These are phyloP conservation scores for Phialophora verrucosa DNA, from an alignment of 2,329 filamentous ascomycete genomes.

Conservation along the genomic window DNA sequence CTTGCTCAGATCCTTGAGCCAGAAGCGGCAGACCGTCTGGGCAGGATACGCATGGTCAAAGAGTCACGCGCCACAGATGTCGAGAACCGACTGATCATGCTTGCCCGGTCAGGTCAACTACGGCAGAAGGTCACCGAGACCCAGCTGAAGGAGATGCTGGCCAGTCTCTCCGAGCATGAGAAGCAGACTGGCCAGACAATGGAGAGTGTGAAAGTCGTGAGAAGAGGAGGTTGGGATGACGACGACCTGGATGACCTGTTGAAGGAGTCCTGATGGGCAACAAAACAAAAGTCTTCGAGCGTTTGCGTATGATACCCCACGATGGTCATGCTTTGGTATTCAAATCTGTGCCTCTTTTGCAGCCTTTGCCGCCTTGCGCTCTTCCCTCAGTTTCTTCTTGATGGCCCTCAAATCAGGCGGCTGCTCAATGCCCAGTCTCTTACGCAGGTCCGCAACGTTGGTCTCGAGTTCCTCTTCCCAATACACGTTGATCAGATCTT, in stretches of 20 bases:
- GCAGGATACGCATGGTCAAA: constrained; percentile 94
- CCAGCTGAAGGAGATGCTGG: constrained; percentile 89
- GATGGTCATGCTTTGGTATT: constrained; percentile 10
- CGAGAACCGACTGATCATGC: constrained; percentile 89
- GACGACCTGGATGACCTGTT: constrained; percentile 60
- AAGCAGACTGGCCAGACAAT: constrained; percentile 65
- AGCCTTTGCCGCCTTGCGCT: constrained; percentile 67
- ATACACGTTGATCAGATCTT: constrained; percentile 92
- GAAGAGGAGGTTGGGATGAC: constrained; percentile 85
- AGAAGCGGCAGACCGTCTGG: constrained; percentile 88
- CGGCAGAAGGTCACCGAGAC: constrained; percentile 86
- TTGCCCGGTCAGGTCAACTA: constrained; percentile 86
- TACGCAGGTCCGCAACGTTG: constrained; percentile 76
- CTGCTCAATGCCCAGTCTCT: constrained; percentile 79
- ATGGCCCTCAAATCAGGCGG: constrained; percentile 85
- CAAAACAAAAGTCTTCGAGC: constrained; percentile 9
- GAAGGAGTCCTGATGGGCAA: constrained; percentile 32
- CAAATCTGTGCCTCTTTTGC: neutral
- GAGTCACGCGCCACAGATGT: constrained; percentile 86
- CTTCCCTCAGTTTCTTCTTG: constrained; percentile 70
- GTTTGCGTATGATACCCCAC: constrained; percentile 34
- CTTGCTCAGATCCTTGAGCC: constrained; percentile 93
- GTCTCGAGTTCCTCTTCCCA: constrained; percentile 94
- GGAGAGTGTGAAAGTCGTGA: constrained; percentile 83
- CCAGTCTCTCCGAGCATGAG: constrained; percentile 50